These are phyloP conservation scores for Houttuynia cordata DNA, from an alignment of 164 flowering plant genomes.

Conservation along the genomic window DNA sequence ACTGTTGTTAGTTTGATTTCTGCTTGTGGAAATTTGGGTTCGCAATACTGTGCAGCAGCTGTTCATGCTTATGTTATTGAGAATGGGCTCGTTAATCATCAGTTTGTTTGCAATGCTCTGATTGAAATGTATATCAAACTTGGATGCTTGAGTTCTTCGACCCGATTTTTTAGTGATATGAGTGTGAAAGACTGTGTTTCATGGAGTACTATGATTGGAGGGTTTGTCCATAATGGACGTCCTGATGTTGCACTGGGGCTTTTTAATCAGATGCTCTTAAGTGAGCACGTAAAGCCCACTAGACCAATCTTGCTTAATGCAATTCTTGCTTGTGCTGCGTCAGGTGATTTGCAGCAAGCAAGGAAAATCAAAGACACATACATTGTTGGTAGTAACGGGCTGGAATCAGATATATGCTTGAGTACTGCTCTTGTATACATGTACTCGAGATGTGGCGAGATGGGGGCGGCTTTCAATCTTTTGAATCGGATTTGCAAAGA, in stretches of 20 bases:
- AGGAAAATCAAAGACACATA: not conserved
- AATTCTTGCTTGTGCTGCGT: conserved; percentile 11
- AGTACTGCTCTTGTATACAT: conserved; percentile 8
- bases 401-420: conserved; percentile 6
- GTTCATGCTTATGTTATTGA: conserved; percentile 7
- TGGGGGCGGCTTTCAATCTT: conserved; percentile 3
- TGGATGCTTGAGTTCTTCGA: conserved; percentile 5
- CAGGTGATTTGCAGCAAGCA: conserved; percentile 6
- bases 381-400: not conserved
- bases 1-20: conserved; percentile 8
- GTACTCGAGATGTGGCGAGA: conserved; percentile 8
- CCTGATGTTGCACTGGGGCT: conserved; percentile 3
- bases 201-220: conserved; percentile 14
- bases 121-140: conserved; percentile 11
- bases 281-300: conserved; percentile 2
- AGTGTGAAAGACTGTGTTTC: conserved; percentile 6
- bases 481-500: not conserved
- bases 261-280: conserved; percentile 5
- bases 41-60: not conserved
- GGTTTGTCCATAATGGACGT: conserved; percentile 5
- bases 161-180: conserved; percentile 1
- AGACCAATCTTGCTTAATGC: conserved; percentile 10
- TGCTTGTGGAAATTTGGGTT: conserved; percentile 3
- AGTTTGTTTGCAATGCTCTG: conserved; percentile 5
- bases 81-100: conserved; percentile 3